Evolutionary conservation across 345 rosid genomes (phyloP).

Genomic region (Arabidopsis arenosa): DNA sequence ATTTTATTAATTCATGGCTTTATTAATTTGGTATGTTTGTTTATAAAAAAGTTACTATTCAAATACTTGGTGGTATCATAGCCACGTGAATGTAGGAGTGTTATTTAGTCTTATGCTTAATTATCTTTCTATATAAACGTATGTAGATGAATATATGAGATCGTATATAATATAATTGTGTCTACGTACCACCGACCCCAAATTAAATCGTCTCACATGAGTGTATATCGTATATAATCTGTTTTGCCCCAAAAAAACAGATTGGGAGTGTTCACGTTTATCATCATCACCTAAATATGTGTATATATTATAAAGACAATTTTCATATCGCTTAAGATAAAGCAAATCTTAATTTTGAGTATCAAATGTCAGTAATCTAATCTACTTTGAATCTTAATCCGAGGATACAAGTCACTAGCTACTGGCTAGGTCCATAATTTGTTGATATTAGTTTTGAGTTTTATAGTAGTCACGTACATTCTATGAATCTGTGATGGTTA

Average conservation of each 20-base stretch:
- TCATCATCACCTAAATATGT: constrained; percentile 11
- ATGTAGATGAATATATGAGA: neutral
- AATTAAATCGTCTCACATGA: constrained; percentile 36
- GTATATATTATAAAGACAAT: too few relatives aligned
- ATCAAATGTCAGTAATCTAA: too few relatives aligned
- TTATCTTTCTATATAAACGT: too few relatives aligned
- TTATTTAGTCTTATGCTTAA: too few relatives aligned
- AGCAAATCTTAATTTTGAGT: too few relatives aligned
- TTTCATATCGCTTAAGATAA: neutral
- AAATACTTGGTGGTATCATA: constrained; percentile 24
- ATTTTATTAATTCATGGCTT: neutral
- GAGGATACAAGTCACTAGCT: neutral
- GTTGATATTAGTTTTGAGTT: neutral
- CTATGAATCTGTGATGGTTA: neutral
- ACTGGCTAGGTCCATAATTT: neutral
- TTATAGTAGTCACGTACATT: constrained; percentile 8
- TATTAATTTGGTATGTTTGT: neutral
- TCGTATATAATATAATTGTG: too few relatives aligned
- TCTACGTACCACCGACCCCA: constrained; percentile 34
- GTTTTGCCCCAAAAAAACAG: constrained; percentile 26
- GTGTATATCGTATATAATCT: too few relatives aligned
- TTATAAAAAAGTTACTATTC: constrained; percentile 2
- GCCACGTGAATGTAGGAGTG: too few relatives aligned
- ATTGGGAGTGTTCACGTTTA: constrained; percentile 19
- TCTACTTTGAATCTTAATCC: too few relatives aligned